These are phyloP conservation scores for Hanseniaspora valbyensis DNA, from an alignment of 805 yeast genomes.

Conservation along the genomic window DNA sequence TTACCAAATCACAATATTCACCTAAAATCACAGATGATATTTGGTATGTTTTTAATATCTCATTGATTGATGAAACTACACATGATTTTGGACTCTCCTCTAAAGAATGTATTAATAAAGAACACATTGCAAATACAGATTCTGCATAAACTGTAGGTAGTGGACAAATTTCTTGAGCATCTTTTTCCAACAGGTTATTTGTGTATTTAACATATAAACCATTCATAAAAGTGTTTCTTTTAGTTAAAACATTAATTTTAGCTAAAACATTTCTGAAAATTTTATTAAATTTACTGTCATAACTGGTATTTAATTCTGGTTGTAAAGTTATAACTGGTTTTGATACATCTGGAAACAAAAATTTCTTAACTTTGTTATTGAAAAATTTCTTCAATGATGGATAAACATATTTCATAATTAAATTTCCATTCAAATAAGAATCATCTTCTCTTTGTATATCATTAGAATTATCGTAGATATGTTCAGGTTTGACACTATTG, in stretches of 20 bases:
- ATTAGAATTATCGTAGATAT: background rate
- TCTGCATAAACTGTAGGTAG: constrained; percentile 58
- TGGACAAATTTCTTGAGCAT: constrained; percentile 50
- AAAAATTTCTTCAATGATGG: constrained; percentile 17
- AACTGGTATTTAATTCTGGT: constrained; percentile 14
- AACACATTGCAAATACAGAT: constrained; percentile 46
- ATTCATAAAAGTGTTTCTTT: background rate
- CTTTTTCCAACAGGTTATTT: constrained; percentile 30
- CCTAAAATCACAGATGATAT: constrained; percentile 47
- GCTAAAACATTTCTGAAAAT: background rate
- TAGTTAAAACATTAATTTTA: background rate
- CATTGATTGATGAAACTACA: constrained; percentile 45
- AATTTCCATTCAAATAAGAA: constrained; percentile 2
- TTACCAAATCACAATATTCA: constrained; percentile 32
- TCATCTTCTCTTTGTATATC: background rate
- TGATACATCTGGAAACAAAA: constrained; percentile 23
- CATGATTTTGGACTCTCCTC: constrained; percentile 52
- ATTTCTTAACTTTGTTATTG: constrained; percentile 16
- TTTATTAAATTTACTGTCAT: constrained; percentile 3
- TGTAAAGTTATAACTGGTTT: constrained; percentile 13
- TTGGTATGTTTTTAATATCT: constrained; percentile 49
- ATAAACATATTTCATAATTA: background rate
- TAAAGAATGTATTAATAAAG: constrained; percentile 41
- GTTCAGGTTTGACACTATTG: no score
- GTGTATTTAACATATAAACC: background rate